Base-by-base conservation (phyloP, 371 early-diverging fungal species). In the Lichtheimia hyalospora region DNA sequence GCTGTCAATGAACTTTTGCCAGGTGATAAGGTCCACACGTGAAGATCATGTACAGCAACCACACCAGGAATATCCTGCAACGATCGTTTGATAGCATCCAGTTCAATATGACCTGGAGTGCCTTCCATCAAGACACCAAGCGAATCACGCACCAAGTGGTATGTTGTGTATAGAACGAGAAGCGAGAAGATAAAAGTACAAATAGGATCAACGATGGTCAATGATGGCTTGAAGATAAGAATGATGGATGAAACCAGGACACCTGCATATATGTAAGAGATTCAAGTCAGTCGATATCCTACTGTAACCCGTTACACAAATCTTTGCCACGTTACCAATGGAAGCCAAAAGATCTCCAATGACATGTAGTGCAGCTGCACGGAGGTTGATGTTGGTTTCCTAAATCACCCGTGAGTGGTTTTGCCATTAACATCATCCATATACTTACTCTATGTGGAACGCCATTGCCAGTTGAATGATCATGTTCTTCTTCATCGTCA, bases 141-240 rank as follows among this genome's bases (percentile, higher is more conserved):
- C 14, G 84, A 88, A 54, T 91, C 84, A 27, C 70, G 71, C 42
- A 89, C 82, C 42, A 89, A 73, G 14, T 76, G 69, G 16, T 84
- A 77, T 1, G 95, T 95, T 10, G 94, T 91, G 49, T 73, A 74
- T 13, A 96, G 68, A 13, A 94, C 94, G 50, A 95, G 69, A 25
- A 89, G 66, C 2, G 92, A 90, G 68, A 95, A 96, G 27, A 92
- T 40, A 63, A 95, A 86, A 2, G 95, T 95, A 74, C 94, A 94
- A 21, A 93, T 60, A 2, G 94, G 92, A 68, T 96, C 95, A 24
- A 92, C 88, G 64, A 88, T 82, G 16, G 87, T 84, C 54, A 71
- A 67, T 7, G 67, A 62, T 5, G 93, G 93, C 54, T 85, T 82
- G 61, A 89, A 80, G 41, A 83, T 85, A 16, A 93, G 84, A 40